Base-by-base conservation (phyloP, 495 filamentous ascomycete species). In the Alectoria sarmentosa region DNA sequence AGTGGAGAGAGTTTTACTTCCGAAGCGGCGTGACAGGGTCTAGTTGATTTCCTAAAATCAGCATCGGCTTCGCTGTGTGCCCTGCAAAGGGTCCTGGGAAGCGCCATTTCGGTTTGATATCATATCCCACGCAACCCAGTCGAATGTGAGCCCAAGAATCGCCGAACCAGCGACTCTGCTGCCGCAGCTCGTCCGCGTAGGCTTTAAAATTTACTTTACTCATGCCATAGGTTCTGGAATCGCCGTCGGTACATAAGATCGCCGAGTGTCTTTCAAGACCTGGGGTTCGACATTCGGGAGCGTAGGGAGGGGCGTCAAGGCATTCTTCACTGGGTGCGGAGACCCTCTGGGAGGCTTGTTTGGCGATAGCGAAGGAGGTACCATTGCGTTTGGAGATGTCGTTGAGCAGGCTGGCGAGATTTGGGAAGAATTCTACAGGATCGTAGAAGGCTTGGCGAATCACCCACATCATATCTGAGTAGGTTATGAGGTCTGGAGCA, bases 131-230 rank as follows among this genome's bases (percentile, higher is more conserved):
- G 72, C 87, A 91, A 0, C 69, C 70, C 65, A 90, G 61, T 21
- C 80, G 74, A 30, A 88, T 72, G 1, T 73, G 73, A 5, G 83
- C 78, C 80, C 85, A 88, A 23, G 84, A 82, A 36, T 83, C 82
- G 34, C 79, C 77, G 55, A 80, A 79, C 41, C 72, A 73, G 0
- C 79, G 79, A 37, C 66, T 68, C 28, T 71, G 70, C 10, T 44
- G 55, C 39, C 72, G 60, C 19, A 82, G 70, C 19, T 74, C 68
- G 8, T 68, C 60, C 38, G 76, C n/a, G 10, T 78, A 76, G 19
- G 77, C 72, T 65, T 79, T 73, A 21, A 77, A 70, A 1, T 65
- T 66, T 37, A 30, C 26, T 75, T 71, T 59, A 17, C 14, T 60
- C 61, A 66, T 65, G 76, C 74, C 52, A 72, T 76, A 55, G 73